These are phyloP conservation scores for Pleurotus platypus DNA, from an alignment of 768 basidiomycete genomes.

Conservation along the genomic window DNA sequence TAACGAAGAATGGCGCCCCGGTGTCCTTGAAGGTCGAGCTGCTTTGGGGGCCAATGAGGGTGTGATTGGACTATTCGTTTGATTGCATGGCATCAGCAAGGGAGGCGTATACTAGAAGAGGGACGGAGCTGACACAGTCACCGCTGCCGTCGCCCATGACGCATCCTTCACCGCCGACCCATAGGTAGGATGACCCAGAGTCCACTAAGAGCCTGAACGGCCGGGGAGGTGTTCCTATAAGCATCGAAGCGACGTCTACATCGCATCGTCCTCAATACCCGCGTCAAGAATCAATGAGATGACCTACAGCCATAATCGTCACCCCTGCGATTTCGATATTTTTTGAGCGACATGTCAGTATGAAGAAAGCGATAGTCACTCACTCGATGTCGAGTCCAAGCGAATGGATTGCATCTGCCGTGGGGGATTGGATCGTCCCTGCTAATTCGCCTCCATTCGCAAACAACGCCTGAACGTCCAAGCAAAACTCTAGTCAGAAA, in stretches of 20 bases:
- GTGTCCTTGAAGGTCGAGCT: slow-evolving; percentile 63
- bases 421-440: neutral
- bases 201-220: slow-evolving; percentile 63
- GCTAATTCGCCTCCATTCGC: neutral
- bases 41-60: slow-evolving; percentile 54
- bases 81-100: neutral
- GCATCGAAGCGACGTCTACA: slow-evolving; percentile 46
- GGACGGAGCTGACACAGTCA: slow-evolving; percentile 21
- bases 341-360: neutral
- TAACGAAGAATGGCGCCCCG: slow-evolving; percentile 52
- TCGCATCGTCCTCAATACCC: neutral
- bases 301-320: slow-evolving; percentile 38
- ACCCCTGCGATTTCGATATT: slow-evolving; percentile 20
- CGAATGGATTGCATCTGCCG: slow-evolving; percentile 35
- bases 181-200: slow-evolving; percentile 66
- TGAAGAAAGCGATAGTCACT: slow-evolving; percentile 16
- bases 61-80: slow-evolving; percentile 28
- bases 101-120: neutral
- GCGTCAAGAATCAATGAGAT: neutral
- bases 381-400: slow-evolving; percentile 71
- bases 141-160: slow-evolving; percentile 34
- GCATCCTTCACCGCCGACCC: slow-evolving; percentile 59
- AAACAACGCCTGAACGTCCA: neutral
- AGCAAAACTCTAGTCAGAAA: neutral
- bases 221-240: slow-evolving; percentile 64